Conservation (phyloP, 2,329 filamentous ascomycete species). For the Trichoderma cornu-damae region DNA sequence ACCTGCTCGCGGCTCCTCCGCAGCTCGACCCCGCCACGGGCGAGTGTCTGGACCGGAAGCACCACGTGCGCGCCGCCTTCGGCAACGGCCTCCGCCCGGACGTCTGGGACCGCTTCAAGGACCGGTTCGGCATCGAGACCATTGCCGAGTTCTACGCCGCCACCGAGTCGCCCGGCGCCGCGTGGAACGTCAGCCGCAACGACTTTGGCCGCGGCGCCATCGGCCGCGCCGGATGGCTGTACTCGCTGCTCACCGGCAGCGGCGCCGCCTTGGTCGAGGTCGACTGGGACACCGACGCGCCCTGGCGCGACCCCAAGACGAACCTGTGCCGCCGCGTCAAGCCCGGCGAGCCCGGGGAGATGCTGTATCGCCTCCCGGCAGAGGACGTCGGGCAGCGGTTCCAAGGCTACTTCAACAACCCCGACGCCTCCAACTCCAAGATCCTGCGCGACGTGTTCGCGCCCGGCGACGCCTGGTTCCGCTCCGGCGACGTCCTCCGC, state of each 20-base stretch:
- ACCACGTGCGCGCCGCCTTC: conserved; percentile 69
- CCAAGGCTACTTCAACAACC: conserved; percentile 77
- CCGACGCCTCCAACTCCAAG: conserved; percentile 65
- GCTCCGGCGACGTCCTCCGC: conserved; percentile 76
- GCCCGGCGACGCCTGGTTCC: conserved; percentile 76
- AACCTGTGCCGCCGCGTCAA: conserved; percentile 60
- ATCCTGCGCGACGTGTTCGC: conserved; percentile 66
- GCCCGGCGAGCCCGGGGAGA: conserved; percentile 64
- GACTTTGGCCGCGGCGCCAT: conserved; percentile 71
- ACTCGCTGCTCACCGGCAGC: conserved; percentile 47
- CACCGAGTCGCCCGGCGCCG: conserved; percentile 64
- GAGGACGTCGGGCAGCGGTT: conserved; percentile 60
- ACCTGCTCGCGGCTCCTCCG: conserved; percentile 64
- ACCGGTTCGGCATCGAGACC: conserved; percentile 68
- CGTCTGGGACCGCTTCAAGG: conserved; percentile 78
- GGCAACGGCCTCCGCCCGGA: conserved; percentile 84
- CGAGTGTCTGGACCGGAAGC: conserved; percentile 64
- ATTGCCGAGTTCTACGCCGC: conserved; percentile 78
- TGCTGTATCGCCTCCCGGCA: conserved; percentile 66
- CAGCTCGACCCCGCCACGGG: conserved; percentile 59
- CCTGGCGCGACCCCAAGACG: conserved; percentile 61
- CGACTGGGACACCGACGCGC: conserved; percentile 65
- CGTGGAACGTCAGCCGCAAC: conserved; percentile 70
- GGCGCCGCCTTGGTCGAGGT: conserved; percentile 59
- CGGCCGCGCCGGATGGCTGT: conserved; percentile 63